Base-by-base conservation (phyloP, 2,329 filamentous ascomycete genomes). In the Bipolaris zeicola region DNA sequence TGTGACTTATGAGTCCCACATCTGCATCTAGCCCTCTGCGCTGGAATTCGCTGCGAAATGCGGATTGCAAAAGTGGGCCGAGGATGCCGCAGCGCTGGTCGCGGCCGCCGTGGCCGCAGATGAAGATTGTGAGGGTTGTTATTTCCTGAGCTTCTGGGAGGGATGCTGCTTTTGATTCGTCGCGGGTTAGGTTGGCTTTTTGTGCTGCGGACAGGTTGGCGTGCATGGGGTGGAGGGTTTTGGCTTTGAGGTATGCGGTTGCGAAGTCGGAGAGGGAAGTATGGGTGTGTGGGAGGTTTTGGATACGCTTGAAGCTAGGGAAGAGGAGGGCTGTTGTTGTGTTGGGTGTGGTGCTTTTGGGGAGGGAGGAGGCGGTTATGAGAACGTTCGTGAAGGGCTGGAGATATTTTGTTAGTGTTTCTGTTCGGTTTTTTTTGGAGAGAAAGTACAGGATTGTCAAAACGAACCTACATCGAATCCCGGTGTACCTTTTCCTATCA, bases 301-400 rank as follows among this genome's bases (percentile, higher is more conserved):
- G 87, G 14, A 96, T 80, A 75, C 92, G 92, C 76, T 87, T 88
- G 81, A 96, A 96, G 73, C 86, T 87, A 2, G 93, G 93, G 31
- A 96, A 85, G 18, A 96, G 82, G 69, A 94, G 90, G 6, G 63
- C 61, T 11, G 67, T 68, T 75, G 83, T 72, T 82, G 82, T 52
- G 82, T 73, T 55, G 37, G 57, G 45, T 6, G 55, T 56, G 6
- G 61, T 56, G 3, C 71, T 61, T 14, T 46, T 43, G 5, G 46
- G 64, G 8, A 96, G 88, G 0, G 91, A 96, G 11, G 89, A 84
- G 68, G 91, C 91, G 20, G 91, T 86, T 53, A 94, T 80, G 24
- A 92, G 84, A 55, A 96, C 78, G 73, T 93, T 91, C 76, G 93
- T 90, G 74, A 89, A 96, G 33, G 92, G 92, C 91, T 96, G 66